These are phyloP conservation scores for Cutaneotrichosporon dermatis DNA, from an alignment of 1,284 basidiomycete genomes.

Conservation along the genomic window DNA sequence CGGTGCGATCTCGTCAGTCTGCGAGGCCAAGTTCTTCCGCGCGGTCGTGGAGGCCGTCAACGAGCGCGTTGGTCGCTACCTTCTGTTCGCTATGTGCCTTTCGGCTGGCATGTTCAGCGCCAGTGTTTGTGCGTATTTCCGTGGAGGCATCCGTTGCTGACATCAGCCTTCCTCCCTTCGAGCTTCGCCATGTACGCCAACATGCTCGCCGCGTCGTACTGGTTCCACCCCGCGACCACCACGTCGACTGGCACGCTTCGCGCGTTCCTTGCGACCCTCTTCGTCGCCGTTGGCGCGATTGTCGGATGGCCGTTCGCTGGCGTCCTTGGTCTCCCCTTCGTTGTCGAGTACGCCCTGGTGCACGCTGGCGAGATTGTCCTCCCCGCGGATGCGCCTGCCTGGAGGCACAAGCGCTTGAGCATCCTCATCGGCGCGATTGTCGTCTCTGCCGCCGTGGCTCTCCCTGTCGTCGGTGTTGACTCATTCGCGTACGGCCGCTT, in stretches of 20 bases:
- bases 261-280: slow-evolving; percentile 57
- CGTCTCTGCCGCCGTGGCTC: slow-evolving; percentile 45
- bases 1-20: slow-evolving; percentile 66
- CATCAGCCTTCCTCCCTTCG: slow-evolving; percentile 81
- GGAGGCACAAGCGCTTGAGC: slow-evolving; percentile 61
- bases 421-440: slow-evolving; percentile 62
- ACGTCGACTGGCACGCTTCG: slow-evolving; percentile 57
- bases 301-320: slow-evolving; percentile 95
- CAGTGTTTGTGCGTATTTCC: slow-evolving; percentile 59
- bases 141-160: background rate
- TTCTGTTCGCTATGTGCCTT: slow-evolving; percentile 76
- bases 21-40: slow-evolving; percentile 82
- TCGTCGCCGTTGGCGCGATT: slow-evolving; percentile 77
- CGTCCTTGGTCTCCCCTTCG: slow-evolving; percentile 79
- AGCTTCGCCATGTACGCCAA: slow-evolving; percentile 91
- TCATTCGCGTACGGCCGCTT: slow-evolving; percentile 78
- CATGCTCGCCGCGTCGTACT: slow-evolving; percentile 73
- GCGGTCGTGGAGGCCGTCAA: slow-evolving; percentile 77
- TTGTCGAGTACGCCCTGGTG: slow-evolving; percentile 83
- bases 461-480: slow-evolving; percentile 76
- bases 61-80: slow-evolving; percentile 82
- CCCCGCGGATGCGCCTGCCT: slow-evolving; percentile 52
- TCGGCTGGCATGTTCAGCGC: slow-evolving; percentile 94
- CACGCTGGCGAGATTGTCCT: slow-evolving; percentile 67
- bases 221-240: slow-evolving; percentile 62